Base-by-base conservation (phyloP, 495 filamentous ascomycete genomes). In the Aspergillus conjunctus region DNA sequence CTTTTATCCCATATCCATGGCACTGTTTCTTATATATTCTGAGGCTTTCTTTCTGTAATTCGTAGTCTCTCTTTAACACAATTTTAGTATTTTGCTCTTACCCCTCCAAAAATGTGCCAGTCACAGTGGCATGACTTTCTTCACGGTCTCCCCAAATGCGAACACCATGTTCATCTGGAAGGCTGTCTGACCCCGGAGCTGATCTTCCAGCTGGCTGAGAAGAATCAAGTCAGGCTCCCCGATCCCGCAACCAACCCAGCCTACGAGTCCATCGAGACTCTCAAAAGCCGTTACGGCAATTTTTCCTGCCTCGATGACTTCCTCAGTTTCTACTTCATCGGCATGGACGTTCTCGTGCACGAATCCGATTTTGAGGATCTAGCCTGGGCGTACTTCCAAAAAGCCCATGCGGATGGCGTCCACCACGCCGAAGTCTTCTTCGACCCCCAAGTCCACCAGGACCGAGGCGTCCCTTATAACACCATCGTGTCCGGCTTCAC, bases 391-490 rank as follows among this genome's bases (percentile, higher is more conserved):
- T 93, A 92, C 71, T 88, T 92, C 72, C 54, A 76, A 41, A 83
- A 79, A 51, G 89, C 88, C 1, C 79, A 87, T 54, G 67, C 74
- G 0, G 85, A 89, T 63, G 85, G 84, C 52, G 87, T 91, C 8
- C 78, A 84, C 37, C 89, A 92, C 61, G 88, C 88, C 3, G 90
- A 93, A 64, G 81, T 91, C 53, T 92, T 91, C 74, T 92, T 91
- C 74, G 89, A 92, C 68, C 89, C 89, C 8, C 88, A 92, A 64
- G 87, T 87, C 4, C 89, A 93, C 68, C 77, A 81, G 14, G 67
- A 69, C n/a, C 81, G 89, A 21, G 85, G 85, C 14, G 70, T 93
- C 9, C n/a, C 76, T 12, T 87, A 87, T 63, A 59, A 73, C 1
- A 86, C 84, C 8, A 78, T 91, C 21, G 74, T 91, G 0, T 59